These are phyloP conservation scores for Cucurbita maxima DNA, from an alignment of 306 rosid genomes.

Conservation along the genomic window DNA sequence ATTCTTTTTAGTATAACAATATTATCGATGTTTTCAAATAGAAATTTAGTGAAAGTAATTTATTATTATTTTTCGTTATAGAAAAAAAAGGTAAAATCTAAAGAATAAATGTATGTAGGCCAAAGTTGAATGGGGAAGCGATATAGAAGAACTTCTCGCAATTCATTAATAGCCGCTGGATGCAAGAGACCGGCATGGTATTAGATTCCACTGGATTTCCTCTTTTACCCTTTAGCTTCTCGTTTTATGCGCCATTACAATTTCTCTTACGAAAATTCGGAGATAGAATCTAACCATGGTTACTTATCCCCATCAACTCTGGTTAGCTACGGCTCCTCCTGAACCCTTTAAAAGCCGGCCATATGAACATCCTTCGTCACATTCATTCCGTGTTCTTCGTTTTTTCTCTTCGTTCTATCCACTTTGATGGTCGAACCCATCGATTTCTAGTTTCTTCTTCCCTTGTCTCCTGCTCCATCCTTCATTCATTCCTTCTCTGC, in stretches of 20 bases:
- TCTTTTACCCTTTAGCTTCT: slow-evolving; percentile 3
- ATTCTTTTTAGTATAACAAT: too few relatives aligned
- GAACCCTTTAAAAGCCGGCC: slow-evolving; percentile 6
- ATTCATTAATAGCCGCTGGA: background rate
- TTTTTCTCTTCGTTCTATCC: background rate
- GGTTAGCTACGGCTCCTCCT: background rate
- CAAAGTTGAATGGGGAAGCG: background rate
- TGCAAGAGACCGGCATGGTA: slow-evolving; percentile 2
- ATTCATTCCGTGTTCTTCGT: background rate
- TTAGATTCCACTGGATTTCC: background rate
- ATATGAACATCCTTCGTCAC: background rate
- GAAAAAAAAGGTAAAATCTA: too few relatives aligned
- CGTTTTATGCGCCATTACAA: background rate
- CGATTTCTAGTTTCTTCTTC: background rate
- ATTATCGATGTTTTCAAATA: too few relatives aligned
- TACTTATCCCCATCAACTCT: background rate
- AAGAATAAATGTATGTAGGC: background rate
- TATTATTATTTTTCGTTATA: too few relatives aligned
- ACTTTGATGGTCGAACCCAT: background rate
- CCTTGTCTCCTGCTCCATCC: background rate
- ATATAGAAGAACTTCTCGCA: background rate
- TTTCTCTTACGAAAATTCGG: background rate
- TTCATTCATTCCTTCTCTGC: background rate
- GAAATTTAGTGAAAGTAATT: too few relatives aligned
- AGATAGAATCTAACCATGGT: slow-evolving; percentile 12